phyloP scores from a whole-genome alignment of 2,329 filamentous ascomycete species.

The Emericellopsis atlantica region DNA sequence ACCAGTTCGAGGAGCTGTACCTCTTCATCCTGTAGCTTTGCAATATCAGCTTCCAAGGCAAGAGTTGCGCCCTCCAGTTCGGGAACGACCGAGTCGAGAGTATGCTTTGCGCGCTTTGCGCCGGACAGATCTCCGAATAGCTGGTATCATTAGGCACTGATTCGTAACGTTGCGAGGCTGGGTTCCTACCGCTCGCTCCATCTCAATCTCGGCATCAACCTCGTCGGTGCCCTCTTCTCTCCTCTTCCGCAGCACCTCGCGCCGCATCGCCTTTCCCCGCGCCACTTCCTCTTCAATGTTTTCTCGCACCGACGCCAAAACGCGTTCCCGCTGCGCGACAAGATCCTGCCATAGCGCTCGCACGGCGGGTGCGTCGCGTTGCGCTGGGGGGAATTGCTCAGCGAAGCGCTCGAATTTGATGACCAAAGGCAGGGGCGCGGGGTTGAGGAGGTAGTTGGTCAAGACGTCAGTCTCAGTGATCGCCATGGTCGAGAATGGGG shows the following conservation, averaged over 20 bases:
- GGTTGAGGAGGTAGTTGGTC: slow-evolving; percentile 63
- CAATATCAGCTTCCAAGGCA: slow-evolving; percentile 57
- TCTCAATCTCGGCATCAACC: slow-evolving; percentile 49
- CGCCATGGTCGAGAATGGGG: slow-evolving; percentile 37
- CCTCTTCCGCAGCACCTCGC: slow-evolving; percentile 41
- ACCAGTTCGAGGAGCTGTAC: slow-evolving; percentile 46
- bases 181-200: slow-evolving; percentile 40
- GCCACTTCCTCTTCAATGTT: slow-evolving; percentile 55
- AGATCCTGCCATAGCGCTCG: slow-evolving; percentile 67
- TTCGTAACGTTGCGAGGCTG: not conserved
- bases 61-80: slow-evolving; percentile 56
- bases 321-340: slow-evolving; percentile 57
- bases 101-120: slow-evolving; percentile 41
- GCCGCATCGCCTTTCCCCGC: slow-evolving; percentile 43
- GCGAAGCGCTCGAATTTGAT: slow-evolving; percentile 65
- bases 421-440: slow-evolving; percentile 61
- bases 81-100: slow-evolving; percentile 49
- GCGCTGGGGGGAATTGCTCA: slow-evolving; percentile 57
- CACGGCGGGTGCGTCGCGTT: slow-evolving; percentile 54
- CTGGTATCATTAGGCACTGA: slow-evolving; percentile 20
- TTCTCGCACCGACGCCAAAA: slow-evolving; percentile 53
- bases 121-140: slow-evolving; percentile 40
- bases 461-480: slow-evolving; percentile 66
- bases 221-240: slow-evolving; percentile 42
- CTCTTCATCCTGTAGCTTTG: slow-evolving; percentile 52